Conservation (phyloP, 345 rosid genomes). For the Odontarrhena argentea region DNA sequence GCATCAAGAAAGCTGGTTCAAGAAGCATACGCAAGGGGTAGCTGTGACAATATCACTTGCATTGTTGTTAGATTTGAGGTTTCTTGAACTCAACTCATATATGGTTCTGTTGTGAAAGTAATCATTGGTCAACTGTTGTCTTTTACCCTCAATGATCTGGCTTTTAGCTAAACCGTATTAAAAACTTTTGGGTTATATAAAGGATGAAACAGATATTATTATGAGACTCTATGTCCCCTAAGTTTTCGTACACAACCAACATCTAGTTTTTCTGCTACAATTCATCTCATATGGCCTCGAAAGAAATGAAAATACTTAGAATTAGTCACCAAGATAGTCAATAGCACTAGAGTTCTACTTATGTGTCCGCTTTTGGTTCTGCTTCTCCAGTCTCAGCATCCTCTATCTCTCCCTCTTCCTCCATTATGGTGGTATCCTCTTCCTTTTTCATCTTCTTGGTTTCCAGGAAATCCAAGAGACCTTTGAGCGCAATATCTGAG, state of each 20-base stretch:
- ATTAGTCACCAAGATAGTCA: background rate
- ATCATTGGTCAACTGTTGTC: background rate
- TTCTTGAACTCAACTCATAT: constrained; percentile 18
- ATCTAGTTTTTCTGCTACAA: constrained; percentile 15
- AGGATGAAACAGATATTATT: background rate
- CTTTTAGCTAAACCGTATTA: background rate
- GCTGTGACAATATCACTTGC: constrained; percentile 94
- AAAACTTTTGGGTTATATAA: constrained; percentile 5
- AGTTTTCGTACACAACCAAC: background rate
- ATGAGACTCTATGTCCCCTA: constrained; percentile 9
- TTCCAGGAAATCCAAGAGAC: constrained; percentile 21
- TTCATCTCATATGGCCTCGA: background rate
- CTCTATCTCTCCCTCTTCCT: constrained; percentile 34
- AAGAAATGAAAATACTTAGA: constrained; percentile 9
- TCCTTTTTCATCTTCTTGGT: constrained; percentile 29
- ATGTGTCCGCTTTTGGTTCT: background rate
- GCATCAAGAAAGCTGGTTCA: constrained; percentile 77
- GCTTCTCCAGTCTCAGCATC: constrained; percentile 26
- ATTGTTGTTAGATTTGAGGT: constrained; percentile 73
- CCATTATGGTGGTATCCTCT: constrained; percentile 27
- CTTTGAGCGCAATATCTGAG: constrained; percentile 28
- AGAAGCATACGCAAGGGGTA: constrained; percentile 87
- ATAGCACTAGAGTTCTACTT: background rate
- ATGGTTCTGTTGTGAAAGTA: constrained; percentile 14
- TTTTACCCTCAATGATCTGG: constrained; percentile 16